A percentile compares a stretch with the other conserved stretches of the same genome.
Evolutionary conservation across 768 basidiomycete genomes (phyloP).

Genomic region (Candolleomyces efflorescens): DNA sequence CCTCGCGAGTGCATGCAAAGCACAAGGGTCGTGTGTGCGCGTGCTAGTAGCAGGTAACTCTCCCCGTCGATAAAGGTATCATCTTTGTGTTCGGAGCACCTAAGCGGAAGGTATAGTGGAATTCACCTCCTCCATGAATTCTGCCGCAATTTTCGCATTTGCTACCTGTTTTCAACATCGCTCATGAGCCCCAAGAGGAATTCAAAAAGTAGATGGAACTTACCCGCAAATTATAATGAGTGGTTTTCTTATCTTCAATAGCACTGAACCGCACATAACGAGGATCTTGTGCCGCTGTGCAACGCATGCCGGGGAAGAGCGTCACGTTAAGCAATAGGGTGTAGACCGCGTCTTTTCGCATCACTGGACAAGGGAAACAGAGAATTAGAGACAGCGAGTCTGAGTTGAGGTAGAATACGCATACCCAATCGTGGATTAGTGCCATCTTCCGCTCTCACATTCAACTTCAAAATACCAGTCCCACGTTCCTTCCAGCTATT

Average conservation of each 20-base stretch:
- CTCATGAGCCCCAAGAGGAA: conserved; percentile 7
- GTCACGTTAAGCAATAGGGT: conserved; percentile 69
- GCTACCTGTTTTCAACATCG: conserved; percentile 40
- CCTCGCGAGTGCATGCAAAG: no score
- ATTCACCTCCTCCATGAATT: conserved; percentile 56
- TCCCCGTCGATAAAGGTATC: neutral
- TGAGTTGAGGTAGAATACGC: conserved; percentile 12
- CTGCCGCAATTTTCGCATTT: conserved; percentile 67
- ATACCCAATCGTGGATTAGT: conserved; percentile 65
- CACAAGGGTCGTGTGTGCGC: no score
- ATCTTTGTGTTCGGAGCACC: neutral
- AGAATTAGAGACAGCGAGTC: conserved; percentile 4
- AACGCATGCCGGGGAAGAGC: conserved; percentile 76
- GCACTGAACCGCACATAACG: conserved; percentile 75
- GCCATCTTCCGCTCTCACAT: conserved; percentile 60
- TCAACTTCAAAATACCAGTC: conserved; percentile 65
- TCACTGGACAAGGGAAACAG: conserved; percentile 41
- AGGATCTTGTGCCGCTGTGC: conserved; percentile 68
- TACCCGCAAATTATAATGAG: conserved; percentile 76
- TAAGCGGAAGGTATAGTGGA: conserved; percentile 41
- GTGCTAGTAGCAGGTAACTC: no score
- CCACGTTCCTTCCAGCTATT: conserved; percentile 80
- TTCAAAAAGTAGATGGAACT: conserved; percentile 20
- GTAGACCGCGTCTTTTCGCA: conserved; percentile 84
- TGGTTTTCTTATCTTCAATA: conserved; percentile 54